Conservation (phyloP, 441 rosid species). For the Corymbia calophylla region DNA sequence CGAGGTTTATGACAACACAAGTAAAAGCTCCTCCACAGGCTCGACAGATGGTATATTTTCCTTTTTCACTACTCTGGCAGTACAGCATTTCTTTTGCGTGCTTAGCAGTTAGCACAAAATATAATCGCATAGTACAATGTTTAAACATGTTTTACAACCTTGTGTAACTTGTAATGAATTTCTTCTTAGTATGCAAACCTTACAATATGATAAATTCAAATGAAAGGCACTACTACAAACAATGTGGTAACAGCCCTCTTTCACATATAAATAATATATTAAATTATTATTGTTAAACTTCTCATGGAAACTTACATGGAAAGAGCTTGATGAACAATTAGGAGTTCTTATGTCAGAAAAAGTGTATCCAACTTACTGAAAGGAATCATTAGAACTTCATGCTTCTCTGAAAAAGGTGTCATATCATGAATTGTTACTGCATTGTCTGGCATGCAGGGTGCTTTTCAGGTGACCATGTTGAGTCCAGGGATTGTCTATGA, state of each 20-base stretch:
- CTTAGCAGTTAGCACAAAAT: neutral
- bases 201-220: neutral
- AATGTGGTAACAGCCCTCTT: neutral
- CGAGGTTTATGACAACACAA: constrained; percentile 41
- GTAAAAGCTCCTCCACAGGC: constrained; percentile 63
- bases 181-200: neutral
- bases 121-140: neutral
- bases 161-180: neutral
- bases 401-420: neutral
- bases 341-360: neutral
- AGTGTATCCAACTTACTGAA: neutral
- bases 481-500: constrained; percentile 92
- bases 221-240: neutral
- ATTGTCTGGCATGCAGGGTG: constrained; percentile 41
- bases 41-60: constrained; percentile 51
- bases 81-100: neutral
- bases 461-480: constrained; percentile 50
- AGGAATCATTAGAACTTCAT: neutral
- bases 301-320: neutral
- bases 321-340: neutral
- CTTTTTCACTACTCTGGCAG: neutral
- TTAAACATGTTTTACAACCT: neutral
- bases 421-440: constrained; percentile 3
- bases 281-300: neutral
- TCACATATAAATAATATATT: neutral